These are phyloP conservation scores for Hymenoscyphus repandus DNA, from an alignment of 2,329 filamentous ascomycete species.

Conservation along the genomic window DNA sequence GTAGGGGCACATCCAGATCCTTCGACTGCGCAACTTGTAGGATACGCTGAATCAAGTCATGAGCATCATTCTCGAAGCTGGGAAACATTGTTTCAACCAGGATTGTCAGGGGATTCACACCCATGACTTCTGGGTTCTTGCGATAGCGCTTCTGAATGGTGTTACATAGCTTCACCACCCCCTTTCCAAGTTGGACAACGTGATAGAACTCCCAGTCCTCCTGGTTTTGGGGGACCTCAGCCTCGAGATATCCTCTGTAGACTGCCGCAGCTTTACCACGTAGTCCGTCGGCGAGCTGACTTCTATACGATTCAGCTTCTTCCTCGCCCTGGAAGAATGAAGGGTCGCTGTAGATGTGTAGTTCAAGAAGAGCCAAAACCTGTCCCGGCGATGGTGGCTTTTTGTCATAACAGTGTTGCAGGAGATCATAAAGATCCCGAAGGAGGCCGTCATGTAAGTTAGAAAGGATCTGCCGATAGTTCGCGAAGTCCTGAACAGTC, in stretches of 20 bases:
- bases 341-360: conserved; percentile 74
- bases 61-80: conserved; percentile 82
- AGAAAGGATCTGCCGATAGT: conserved; percentile 70
- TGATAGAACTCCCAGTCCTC: conserved; percentile 88
- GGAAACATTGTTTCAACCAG: conserved; percentile 81
- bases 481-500: conserved; percentile 62
- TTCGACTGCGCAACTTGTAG: conserved; percentile 65
- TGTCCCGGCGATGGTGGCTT: conserved; percentile 78
- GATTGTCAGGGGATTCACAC: conserved; percentile 59
- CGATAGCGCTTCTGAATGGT: conserved; percentile 89
- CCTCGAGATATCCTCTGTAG: conserved; percentile 74
- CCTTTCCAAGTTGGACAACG: conserved; percentile 82
- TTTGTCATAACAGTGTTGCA: conserved; percentile 83
- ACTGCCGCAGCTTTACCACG: conserved; percentile 69
- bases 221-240: conserved; percentile 72
- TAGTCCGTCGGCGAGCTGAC: conserved; percentile 67
- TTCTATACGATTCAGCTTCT: conserved; percentile 66
- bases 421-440: conserved; percentile 79
- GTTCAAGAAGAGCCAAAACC: conserved; percentile 72
- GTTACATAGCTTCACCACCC: conserved; percentile 77
- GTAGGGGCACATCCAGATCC: conserved; percentile 71
- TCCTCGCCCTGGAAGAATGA: conserved; percentile 67
- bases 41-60: conserved; percentile 78
- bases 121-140: conserved; percentile 83
- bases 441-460: conserved; percentile 76